phyloP scores from a whole-genome alignment of 768 basidiomycete genomes.

The Galerina marginata region DNA sequence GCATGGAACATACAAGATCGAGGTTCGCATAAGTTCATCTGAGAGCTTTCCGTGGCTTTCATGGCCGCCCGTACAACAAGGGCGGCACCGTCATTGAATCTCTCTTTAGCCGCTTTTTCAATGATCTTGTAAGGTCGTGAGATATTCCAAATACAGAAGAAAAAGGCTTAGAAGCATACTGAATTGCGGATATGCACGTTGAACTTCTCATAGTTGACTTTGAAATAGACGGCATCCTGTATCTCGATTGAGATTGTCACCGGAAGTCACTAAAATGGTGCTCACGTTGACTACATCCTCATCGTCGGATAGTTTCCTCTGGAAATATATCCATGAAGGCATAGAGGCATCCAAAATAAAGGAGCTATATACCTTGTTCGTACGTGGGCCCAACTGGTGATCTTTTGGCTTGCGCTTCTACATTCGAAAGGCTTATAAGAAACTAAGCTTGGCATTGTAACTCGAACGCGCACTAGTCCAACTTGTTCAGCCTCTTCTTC shows the following conservation, averaged over 20 bases:
- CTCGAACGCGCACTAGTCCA: slow-evolving; percentile 60
- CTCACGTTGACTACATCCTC: slow-evolving; percentile 75
- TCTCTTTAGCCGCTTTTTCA: slow-evolving; percentile 73
- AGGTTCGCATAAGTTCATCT: slow-evolving; percentile 62
- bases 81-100: slow-evolving; percentile 80
- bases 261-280: neutral
- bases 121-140: slow-evolving; percentile 63
- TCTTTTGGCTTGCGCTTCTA: slow-evolving; percentile 73
- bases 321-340: neutral
- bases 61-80: slow-evolving; percentile 74
- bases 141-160: slow-evolving; percentile 14
- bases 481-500: slow-evolving; percentile 77
- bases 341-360: neutral
- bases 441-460: neutral
- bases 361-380: slow-evolving; percentile 53
- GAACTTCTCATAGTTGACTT: slow-evolving; percentile 90
- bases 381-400: slow-evolving; percentile 43
- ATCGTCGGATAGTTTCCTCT: slow-evolving; percentile 56
- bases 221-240: slow-evolving; percentile 77
- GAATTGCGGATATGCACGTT: slow-evolving; percentile 87
- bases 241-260: slow-evolving; percentile 12
- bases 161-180: slow-evolving; percentile 41
- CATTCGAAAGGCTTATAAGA: neutral
- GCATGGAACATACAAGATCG: slow-evolving; percentile 58
- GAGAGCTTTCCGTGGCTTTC: slow-evolving; percentile 69